phyloP scores from a whole-genome alignment of 768 basidiomycete species.

The Austroboletus festivus region DNA sequence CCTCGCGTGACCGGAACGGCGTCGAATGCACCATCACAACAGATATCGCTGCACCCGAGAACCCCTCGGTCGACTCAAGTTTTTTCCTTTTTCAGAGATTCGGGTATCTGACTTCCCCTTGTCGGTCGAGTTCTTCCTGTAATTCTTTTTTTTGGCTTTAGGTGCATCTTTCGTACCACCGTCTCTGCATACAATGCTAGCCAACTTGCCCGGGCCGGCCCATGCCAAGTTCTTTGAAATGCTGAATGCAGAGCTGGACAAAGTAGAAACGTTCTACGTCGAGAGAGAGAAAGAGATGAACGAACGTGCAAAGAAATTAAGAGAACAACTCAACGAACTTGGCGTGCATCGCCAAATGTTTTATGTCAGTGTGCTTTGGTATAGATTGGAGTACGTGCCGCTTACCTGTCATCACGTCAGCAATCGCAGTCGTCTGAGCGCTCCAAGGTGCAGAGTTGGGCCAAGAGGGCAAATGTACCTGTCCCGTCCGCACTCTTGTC shows the following conservation, averaged over 20 bases:
- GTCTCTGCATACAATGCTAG: slow-evolving; percentile 47
- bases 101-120: slow-evolving; percentile 1
- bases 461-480: not conserved
- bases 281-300: slow-evolving; percentile 64
- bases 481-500: slow-evolving; percentile 5
- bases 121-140: not conserved
- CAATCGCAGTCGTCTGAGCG: slow-evolving; percentile 12
- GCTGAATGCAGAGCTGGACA: slow-evolving; percentile 75
- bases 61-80: slow-evolving; percentile 7
- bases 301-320: slow-evolving; percentile 43
- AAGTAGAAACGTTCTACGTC: slow-evolving; percentile 80
- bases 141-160: not conserved
- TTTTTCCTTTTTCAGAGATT: slow-evolving; percentile 18
- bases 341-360: slow-evolving; percentile 59
- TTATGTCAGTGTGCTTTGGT: slow-evolving; percentile 40
- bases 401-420: too few species aligned
- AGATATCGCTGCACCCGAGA: slow-evolving; percentile 6
- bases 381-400: too few species aligned
- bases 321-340: slow-evolving; percentile 71
- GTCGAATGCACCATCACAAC: slow-evolving; percentile 16
- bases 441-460: slow-evolving; percentile 8
- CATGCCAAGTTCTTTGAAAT: slow-evolving; percentile 72
- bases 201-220: slow-evolving; percentile 51
- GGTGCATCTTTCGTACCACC: slow-evolving; percentile 20
- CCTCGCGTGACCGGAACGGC: slow-evolving; percentile 2